phyloP scores from a whole-genome alignment of 257 asterid genomes.

The Eustoma russellianum region DNA sequence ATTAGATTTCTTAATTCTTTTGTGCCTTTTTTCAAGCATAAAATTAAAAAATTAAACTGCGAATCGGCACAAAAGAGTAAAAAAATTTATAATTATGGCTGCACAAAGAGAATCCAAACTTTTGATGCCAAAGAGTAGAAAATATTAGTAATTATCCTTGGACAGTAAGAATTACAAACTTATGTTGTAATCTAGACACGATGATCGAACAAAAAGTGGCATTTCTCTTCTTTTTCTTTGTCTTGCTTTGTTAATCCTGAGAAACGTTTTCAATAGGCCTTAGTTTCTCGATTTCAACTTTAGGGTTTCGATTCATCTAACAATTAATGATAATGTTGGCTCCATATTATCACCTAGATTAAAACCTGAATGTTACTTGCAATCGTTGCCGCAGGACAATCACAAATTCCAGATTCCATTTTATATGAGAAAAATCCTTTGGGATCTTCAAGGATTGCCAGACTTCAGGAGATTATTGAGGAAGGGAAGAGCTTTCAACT shows the following conservation, averaged over 20 bases:
- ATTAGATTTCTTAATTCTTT: too few relatives aligned
- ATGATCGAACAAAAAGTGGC: too few relatives aligned
- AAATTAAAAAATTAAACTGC: too few relatives aligned
- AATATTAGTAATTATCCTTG: too few relatives aligned
- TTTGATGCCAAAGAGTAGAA: too few relatives aligned
- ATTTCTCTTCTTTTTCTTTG: background rate
- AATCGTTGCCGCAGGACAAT: slow-evolving; percentile 74
- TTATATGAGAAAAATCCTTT: slow-evolving; percentile 73
- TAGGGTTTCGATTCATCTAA: slow-evolving; percentile 54
- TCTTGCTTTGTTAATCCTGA: slow-evolving; percentile 1
- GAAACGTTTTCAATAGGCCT: slow-evolving; percentile 1
- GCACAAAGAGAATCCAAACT: too few relatives aligned
- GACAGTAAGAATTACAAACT: too few relatives aligned
- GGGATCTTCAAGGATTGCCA: slow-evolving; percentile 77
- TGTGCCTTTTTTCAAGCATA: too few relatives aligned
- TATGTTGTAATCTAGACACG: too few relatives aligned
- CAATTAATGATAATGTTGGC: slow-evolving; percentile 51
- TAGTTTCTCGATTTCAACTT: background rate
- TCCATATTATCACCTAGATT: slow-evolving; percentile 54
- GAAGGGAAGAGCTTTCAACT: slow-evolving; percentile 97
- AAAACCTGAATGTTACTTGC: slow-evolving; percentile 58
- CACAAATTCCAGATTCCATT: slow-evolving; percentile 67
- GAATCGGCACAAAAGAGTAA: too few relatives aligned
- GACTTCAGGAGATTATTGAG: slow-evolving; percentile 55
- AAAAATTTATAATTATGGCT: too few relatives aligned